Conservation (phyloP, 2,329 filamentous ascomycete species). For the Ceratocystis lukuohia region DNA sequence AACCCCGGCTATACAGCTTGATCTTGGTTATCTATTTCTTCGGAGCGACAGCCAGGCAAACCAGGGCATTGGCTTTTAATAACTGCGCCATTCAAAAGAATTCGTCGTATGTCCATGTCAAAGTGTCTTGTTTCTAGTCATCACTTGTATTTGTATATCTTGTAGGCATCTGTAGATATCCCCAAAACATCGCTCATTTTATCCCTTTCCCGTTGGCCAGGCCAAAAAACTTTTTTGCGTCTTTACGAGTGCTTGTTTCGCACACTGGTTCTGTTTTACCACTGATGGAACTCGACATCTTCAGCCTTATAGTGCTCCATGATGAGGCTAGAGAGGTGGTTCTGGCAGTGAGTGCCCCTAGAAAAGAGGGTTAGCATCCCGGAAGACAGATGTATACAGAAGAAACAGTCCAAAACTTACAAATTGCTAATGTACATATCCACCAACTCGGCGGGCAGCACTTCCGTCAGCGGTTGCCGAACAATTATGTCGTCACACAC, state of each 20-base stretch:
- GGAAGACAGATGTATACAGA: neutral
- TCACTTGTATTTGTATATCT: too few species aligned
- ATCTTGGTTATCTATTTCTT: too few species aligned
- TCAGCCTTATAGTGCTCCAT: slow-evolving; percentile 63
- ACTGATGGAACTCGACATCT: slow-evolving; percentile 50
- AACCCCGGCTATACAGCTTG: too few species aligned
- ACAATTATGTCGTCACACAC: slow-evolving; percentile 60
- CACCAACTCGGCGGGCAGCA: slow-evolving; percentile 61
- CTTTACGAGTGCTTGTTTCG: neutral
- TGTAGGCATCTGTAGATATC: too few species aligned
- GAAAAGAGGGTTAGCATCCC: neutral
- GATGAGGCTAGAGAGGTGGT: slow-evolving; percentile 60
- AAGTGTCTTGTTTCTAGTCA: too few species aligned
- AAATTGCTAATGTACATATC: slow-evolving; percentile 75
- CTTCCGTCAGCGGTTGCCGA: slow-evolving; percentile 68
- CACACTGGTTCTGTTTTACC: slow-evolving; percentile 19
- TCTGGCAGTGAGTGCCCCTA: slow-evolving; percentile 54
- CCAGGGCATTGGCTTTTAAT: too few species aligned
- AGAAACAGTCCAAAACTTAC: slow-evolving; percentile 29
- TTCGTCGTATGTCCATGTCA: too few species aligned
- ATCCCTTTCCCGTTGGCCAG: too few species aligned
- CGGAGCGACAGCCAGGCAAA: too few species aligned
- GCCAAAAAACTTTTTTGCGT: too few species aligned
- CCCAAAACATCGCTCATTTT: too few species aligned
- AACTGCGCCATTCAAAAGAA: too few species aligned